These are phyloP conservation scores for Rosa persica DNA, from an alignment of 306 rosid species.

Conservation along the genomic window DNA sequence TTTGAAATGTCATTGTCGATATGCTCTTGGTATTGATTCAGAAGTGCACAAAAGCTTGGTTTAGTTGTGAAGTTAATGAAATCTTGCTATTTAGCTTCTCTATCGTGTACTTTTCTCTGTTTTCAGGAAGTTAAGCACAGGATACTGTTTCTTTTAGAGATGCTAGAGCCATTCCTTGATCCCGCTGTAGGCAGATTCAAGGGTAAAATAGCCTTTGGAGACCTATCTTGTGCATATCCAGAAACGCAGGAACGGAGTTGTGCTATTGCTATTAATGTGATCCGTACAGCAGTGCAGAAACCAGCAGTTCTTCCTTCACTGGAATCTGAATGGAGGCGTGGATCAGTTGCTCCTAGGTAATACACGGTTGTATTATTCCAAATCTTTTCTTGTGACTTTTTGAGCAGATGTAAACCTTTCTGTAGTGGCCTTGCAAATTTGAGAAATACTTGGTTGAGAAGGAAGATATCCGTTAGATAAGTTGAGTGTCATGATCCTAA, in stretches of 20 bases:
- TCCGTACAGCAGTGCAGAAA: constrained; percentile 76
- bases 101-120: constrained; percentile 4
- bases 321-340: constrained; percentile 95
- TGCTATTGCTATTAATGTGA: constrained; percentile 66
- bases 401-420: background rate
- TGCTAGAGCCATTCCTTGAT: constrained; percentile 92
- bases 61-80: constrained; percentile 18
- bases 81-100: constrained; percentile 19
- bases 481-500: background rate
- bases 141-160: constrained; percentile 90
- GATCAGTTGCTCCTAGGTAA: constrained; percentile 88
- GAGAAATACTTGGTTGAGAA: background rate
- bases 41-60: constrained; percentile 13
- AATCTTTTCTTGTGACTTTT: background rate
- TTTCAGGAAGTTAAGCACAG: constrained; percentile 79
- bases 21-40: background rate
- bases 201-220: constrained; percentile 76
- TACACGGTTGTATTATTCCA: constrained; percentile 14
- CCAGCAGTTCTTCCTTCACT: constrained; percentile 84
- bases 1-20: background rate
- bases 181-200: constrained; percentile 73
- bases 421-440: background rate
- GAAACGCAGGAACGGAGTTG: constrained; percentile 72
- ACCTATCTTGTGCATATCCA: constrained; percentile 61
- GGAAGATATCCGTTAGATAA: background rate